phyloP scores from a whole-genome alignment of 2,329 filamentous ascomycete species.

The Venturia effusa region DNA sequence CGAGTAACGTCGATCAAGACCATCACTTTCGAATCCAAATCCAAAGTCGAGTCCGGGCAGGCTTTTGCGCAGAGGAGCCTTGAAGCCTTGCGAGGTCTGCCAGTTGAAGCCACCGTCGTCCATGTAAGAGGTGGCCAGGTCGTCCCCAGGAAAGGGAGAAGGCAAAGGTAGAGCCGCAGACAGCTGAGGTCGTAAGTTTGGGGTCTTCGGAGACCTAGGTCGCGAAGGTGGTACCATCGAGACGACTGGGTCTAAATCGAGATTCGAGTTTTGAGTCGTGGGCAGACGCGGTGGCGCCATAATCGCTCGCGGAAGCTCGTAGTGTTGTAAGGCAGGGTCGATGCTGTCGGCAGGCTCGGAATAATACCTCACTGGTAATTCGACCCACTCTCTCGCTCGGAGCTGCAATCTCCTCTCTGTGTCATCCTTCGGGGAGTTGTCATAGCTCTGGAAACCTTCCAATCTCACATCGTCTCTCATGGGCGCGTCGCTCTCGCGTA shows the following conservation, averaged over 20 bases:
- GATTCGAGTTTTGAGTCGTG: background rate
- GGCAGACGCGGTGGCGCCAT: background rate
- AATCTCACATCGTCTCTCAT: background rate
- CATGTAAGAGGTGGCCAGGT: constrained; percentile 9
- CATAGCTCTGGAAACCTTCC: background rate
- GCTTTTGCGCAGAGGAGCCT: background rate
- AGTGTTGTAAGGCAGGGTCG: background rate
- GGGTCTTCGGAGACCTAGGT: constrained; percentile 17
- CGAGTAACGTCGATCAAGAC: background rate
- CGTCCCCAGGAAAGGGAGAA: constrained; percentile 21
- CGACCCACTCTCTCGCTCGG: background rate
- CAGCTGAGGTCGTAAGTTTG: constrained; percentile 20
- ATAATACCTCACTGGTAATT: background rate
- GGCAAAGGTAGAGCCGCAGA: constrained; percentile 21
- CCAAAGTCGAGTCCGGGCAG: constrained; percentile 5
- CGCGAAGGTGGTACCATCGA: constrained; percentile 2
- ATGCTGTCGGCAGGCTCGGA: background rate
- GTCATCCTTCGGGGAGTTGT: background rate
- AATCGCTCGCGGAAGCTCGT: background rate
- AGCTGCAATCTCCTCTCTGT: background rate
- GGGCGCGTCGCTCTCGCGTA: background rate
- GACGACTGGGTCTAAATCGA: background rate
- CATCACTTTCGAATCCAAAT: constrained; percentile 10
- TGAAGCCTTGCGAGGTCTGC: background rate
- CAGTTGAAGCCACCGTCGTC: background rate